Percentiles rank a stretch among this genome's conserved stretches.
These are phyloP conservation scores for Hyaloscypha variabilis DNA, from an alignment of 495 filamentous ascomycete genomes.

Conservation along the genomic window DNA sequence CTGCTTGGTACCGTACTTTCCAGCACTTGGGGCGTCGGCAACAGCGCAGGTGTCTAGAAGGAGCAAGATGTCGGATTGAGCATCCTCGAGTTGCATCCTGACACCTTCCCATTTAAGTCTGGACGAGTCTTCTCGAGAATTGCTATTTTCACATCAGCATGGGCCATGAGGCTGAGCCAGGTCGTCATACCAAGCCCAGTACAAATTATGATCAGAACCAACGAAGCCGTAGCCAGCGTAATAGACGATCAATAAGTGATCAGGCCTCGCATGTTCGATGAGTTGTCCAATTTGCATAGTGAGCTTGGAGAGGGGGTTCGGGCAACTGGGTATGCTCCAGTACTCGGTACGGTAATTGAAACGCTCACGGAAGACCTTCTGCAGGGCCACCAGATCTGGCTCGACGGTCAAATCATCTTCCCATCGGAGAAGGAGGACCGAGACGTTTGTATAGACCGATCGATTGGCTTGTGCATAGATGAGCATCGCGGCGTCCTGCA, in stretches of 20 bases:
- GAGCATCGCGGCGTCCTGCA: constrained; percentile 56
- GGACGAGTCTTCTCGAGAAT: constrained; percentile 31
- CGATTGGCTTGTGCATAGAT: constrained; percentile 51
- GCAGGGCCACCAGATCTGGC: constrained; percentile 46
- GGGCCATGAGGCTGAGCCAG: constrained; percentile 16
- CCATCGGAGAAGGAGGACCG: constrained; percentile 57
- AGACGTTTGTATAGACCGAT: constrained; percentile 49
- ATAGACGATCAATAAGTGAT: constrained; percentile 59
- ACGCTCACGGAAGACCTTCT: constrained; percentile 52
- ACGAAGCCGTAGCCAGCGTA: constrained; percentile 55
- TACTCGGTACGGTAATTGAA: constrained; percentile 55
- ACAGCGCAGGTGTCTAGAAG: constrained; percentile 33
- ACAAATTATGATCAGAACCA: constrained; percentile 52
- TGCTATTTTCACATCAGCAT: constrained; percentile 29
- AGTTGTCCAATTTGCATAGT: constrained; percentile 47
- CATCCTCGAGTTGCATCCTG: constrained; percentile 31
- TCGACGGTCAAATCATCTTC: constrained; percentile 54
- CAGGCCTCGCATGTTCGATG: constrained; percentile 48
- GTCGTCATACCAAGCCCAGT: constrained; percentile 54
- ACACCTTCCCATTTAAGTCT: constrained; percentile 35
- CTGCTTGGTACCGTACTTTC: constrained; percentile 54
- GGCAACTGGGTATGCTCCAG: constrained; percentile 51
- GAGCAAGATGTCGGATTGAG: constrained; percentile 34
- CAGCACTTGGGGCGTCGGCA: constrained; percentile 43
- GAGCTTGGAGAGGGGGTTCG: constrained; percentile 55